Base-by-base conservation (phyloP, 768 basidiomycete species). In the Melanogaster broomeanus region DNA sequence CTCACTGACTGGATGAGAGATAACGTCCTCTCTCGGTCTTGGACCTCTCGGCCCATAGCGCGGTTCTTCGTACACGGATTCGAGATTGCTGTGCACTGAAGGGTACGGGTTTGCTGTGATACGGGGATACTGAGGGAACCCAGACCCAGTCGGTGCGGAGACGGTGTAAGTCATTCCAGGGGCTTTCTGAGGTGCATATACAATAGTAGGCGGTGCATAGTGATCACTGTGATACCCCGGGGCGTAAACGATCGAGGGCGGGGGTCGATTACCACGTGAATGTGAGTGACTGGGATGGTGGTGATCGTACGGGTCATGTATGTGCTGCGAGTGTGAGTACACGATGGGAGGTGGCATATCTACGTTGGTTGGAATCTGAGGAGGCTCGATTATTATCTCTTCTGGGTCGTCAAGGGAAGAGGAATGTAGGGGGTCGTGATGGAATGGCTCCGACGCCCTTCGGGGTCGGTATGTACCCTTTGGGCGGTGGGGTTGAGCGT, bases 81-180 rank as follows among this genome's bases (percentile, higher is more conserved):
- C 61, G 30, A 69, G 69, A 41, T 62, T 69, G 35, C 72, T 69
- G 39, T 69, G 69, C 12, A 64, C 68, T 11, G 74, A 66, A n/a
- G 77, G 73, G 51, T 73, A 75, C 4, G 77, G 74, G 1, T 75
- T 68, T 15, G 68, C 66, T 22, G 71, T 74, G 35, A 74, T 72
- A 42, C 71, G 73, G 6, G 73, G 72, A 57, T 77, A 74, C 51
- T 76, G 74, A 31, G 66, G 61, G 59, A 68, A 62, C 13, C 59
- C 61, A 55, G 56, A 65, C 49, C 61, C 67, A 52, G 77, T 21
- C 7, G 84, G 83, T 18, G 81, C 79, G n/a, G 86, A 87, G 47
- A 85, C 83, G 49, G 85, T 87, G 62, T 87, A 82, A 3, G 81
- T 79, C 72, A 88, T 80, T 4, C 83, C 83, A 48, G 84, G 84